Evolutionary conservation across 192 early-diverging fungal species (phyloP), one percentile per base, ranked within the genome.

Genomic region (Coemansia sp.): DNA sequence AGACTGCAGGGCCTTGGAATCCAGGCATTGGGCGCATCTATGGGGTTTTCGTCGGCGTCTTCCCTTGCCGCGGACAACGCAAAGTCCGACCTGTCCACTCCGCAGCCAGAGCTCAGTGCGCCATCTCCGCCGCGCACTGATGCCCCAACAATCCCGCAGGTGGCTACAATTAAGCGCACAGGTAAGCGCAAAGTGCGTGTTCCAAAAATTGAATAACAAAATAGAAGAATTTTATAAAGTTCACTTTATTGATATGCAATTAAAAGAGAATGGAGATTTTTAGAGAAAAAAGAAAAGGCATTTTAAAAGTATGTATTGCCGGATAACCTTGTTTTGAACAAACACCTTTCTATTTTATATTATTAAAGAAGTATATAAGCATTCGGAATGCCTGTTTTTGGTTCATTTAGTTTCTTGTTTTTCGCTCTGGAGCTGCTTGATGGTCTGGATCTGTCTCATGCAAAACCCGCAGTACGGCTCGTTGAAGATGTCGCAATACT

Each of bases 131-230:
- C 64, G 28, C 32, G 14, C 2, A 18, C 55, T 16, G 56, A 58
- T 6, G 18, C 38, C 2, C 33, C 55, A 4, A 18, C 50, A 2
- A 22, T 49, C 33, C 51, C 50, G 3, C 48, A 55, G 52, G 5
- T 69, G 4, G 48, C 58, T 45, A 68, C 60, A 4, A 61, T 80
- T 12, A 80, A 80, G 68, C 77, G 77, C 56, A 74, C 73, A 54
- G 77, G 77, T n/a, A 80, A 80, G 63, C 77, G 77, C 68, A 72
- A 71, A 71, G 77, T 80, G 12, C 77, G 77, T 28, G 61, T 74
- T 52, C 68, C 77, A 33, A 80, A 56, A 7, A 80, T 80, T 34
- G 77, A 80, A 20, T 78, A 45, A 65, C 45, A 29, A 48, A 10
- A 4, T n/a, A n/a, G n/a, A n/a, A n/a, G n/a, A n/a, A n/a, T n/a